A percentile compares a stretch with the other conserved stretches of the same genome.
Evolutionary conservation across 306 rosid species (phyloP).

Genomic region (Erythrophleum fordii): DNA sequence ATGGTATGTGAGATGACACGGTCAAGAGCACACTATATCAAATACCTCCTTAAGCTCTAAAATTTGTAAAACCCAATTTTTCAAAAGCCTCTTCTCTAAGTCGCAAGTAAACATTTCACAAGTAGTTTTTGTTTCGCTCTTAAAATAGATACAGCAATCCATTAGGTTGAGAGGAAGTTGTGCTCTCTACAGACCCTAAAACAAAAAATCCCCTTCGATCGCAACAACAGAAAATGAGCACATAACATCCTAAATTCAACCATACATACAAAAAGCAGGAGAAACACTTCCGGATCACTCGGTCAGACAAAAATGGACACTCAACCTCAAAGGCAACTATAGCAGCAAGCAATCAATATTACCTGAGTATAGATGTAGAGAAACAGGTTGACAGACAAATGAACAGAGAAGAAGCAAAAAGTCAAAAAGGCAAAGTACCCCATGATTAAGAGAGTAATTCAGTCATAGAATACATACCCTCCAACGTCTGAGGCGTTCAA

Average conservation of each 20-base stretch:
- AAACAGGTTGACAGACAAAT: neutral
- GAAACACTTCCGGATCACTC: neutral
- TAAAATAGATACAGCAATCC: neutral
- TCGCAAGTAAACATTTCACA: neutral
- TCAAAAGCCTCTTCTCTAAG: neutral
- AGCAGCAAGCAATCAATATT: neutral
- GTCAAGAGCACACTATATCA: neutral
- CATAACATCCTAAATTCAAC: constrained; percentile 16
- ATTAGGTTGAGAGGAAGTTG: neutral
- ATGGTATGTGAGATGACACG: neutral
- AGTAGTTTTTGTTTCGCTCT: neutral
- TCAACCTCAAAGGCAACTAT: neutral
- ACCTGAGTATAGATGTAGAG: neutral
- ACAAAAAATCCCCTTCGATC: neutral
- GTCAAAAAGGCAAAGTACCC: neutral
- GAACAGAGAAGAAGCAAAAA: neutral
- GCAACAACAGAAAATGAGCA: neutral
- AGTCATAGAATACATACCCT: constrained; percentile 61
- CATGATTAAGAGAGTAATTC: neutral
- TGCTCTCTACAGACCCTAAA: constrained; percentile 27
- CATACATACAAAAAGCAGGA: neutral
- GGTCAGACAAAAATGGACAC: neutral
- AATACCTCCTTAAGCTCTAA: neutral
- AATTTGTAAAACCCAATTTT: neutral
- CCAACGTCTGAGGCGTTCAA: constrained; percentile 92